phyloP scores from a whole-genome alignment of 2,329 filamentous ascomycete species.

The Diaporthe batatas region DNA sequence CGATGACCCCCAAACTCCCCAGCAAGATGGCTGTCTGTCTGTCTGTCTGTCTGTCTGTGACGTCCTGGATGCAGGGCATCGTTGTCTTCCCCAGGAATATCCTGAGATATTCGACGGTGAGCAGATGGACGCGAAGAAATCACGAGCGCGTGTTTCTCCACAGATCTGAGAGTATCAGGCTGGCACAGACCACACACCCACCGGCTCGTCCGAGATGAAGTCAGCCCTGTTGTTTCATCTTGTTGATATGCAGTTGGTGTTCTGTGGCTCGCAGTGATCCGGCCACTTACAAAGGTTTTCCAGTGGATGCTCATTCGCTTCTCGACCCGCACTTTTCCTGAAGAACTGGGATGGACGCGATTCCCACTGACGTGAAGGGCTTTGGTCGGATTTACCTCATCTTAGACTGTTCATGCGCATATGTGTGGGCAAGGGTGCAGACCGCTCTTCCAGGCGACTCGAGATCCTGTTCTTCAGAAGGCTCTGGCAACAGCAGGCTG shows the following conservation, averaged over 20 bases:
- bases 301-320: background rate
- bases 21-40: background rate
- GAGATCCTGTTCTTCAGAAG: background rate
- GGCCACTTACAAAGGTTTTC: background rate
- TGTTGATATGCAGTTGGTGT: background rate
- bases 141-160: background rate
- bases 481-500: background rate
- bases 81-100: background rate
- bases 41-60: background rate
- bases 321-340: background rate
- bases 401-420: background rate
- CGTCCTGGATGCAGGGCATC: background rate
- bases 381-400: background rate
- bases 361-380: background rate
- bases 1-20: background rate
- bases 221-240: slow-evolving; percentile 2
- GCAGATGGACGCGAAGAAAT: background rate
- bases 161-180: background rate
- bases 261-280: background rate
- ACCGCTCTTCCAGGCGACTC: slow-evolving; percentile 9
- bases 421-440: background rate
- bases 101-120: background rate
- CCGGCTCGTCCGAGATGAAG: background rate
- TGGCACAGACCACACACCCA: background rate
- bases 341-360: background rate